Conservation (phyloP, 2,329 filamentous ascomycete genomes). For the Penicillium griseofulvum region DNA sequence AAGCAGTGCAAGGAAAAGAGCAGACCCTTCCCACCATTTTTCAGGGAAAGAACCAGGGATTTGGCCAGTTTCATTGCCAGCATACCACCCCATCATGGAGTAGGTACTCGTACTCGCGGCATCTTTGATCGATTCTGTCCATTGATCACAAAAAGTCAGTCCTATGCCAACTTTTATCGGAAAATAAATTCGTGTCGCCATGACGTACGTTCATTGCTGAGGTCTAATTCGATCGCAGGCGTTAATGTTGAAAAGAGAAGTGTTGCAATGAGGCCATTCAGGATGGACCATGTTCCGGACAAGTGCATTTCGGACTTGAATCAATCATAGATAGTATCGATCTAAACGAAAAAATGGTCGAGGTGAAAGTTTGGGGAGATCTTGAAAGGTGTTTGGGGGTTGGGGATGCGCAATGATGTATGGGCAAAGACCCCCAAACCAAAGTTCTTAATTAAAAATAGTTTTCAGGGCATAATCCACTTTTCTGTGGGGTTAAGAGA, state of each 20-base stretch:
- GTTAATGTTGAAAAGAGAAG: conserved; percentile 5
- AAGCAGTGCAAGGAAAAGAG: conserved; percentile 66
- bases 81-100: conserved; percentile 54
- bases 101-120: conserved; percentile 46
- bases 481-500: conserved; percentile 1
- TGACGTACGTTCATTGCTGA: conserved; percentile 23
- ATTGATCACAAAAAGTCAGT: background rate
- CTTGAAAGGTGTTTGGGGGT: background rate
- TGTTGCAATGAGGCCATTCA: conserved; percentile 5
- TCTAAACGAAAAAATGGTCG: background rate
- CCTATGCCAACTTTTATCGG: background rate
- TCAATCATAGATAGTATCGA: conserved; percentile 7
- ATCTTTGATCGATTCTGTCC: conserved; percentile 43
- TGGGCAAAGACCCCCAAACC: background rate
- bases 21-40: conserved; percentile 74
- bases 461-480: conserved; percentile 9
- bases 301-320: conserved; percentile 4
- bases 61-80: conserved; percentile 51
- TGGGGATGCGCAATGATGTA: conserved; percentile 6
- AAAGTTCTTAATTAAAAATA: conserved; percentile 8
- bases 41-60: conserved; percentile 59
- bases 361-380: background rate
- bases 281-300: conserved; percentile 9
- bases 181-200: background rate
- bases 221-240: conserved; percentile 22